Evolutionary conservation across 306 rosid genomes (phyloP).

Genomic region (Fragaria vesca): DNA sequence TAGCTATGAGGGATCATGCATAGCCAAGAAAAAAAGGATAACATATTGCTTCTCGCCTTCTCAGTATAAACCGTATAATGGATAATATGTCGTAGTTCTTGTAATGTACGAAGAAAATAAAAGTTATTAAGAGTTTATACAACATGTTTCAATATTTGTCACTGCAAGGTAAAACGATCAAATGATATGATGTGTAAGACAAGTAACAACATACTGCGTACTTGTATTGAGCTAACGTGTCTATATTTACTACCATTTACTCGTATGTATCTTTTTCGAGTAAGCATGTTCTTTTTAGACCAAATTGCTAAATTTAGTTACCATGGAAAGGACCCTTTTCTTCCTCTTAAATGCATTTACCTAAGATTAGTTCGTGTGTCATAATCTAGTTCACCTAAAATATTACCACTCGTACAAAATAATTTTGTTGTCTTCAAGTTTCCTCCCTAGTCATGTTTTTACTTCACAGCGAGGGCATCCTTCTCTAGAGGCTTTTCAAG

Average conservation of each 20-base stretch:
- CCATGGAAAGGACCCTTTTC: neutral
- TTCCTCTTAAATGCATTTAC: neutral
- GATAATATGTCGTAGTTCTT: neutral
- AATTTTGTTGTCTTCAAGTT: neutral
- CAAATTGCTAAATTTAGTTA: neutral
- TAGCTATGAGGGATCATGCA: neutral
- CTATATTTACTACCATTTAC: neutral
- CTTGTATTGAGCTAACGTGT: neutral
- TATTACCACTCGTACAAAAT: neutral
- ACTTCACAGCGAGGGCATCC: neutral
- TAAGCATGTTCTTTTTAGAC: neutral
- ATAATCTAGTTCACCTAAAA: conserved; percentile 27
- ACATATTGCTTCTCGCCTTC: neutral
- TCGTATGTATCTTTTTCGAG: neutral
- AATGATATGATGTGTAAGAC: neutral
- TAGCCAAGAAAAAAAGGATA: neutral
- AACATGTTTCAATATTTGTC: neutral
- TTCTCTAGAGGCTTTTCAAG: neutral
- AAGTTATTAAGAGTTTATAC: neutral
- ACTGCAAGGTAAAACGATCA: neutral
- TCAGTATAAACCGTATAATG: neutral
- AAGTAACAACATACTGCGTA: neutral
- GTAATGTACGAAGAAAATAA: neutral
- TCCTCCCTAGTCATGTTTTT: neutral
- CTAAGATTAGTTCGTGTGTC: conserved; percentile 29